A percentile compares a stretch with the other conserved stretches of the same genome.
These are phyloP conservation scores for Colletotrichum viniferum DNA, from an alignment of 2,329 filamentous ascomycete species.

Conservation along the genomic window DNA sequence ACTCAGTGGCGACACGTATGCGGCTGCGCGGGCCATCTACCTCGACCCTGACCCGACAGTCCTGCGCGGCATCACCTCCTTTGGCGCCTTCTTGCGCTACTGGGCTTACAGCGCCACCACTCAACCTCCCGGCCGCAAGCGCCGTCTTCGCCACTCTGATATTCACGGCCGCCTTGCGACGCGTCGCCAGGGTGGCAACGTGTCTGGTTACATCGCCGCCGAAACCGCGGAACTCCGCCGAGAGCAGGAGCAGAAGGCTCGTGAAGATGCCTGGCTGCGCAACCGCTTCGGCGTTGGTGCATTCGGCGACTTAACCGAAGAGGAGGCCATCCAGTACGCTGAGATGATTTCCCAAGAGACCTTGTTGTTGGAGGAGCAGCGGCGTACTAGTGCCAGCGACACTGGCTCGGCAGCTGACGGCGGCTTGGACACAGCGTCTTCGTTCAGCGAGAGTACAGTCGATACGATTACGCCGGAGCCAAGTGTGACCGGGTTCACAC, in stretches of 20 bases:
- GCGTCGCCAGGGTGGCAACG: slow-evolving; percentile 66
- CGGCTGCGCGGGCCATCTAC: slow-evolving; percentile 81
- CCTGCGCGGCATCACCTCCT: slow-evolving; percentile 83
- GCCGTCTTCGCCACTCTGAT: slow-evolving; percentile 74
- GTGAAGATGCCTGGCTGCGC: slow-evolving; percentile 73
- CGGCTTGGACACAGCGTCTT: slow-evolving; percentile 47
- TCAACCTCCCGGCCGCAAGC: slow-evolving; percentile 77
- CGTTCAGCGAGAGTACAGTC: slow-evolving; percentile 43
- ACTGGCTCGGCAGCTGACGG: slow-evolving; percentile 54
- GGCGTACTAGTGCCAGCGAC: slow-evolving; percentile 55
- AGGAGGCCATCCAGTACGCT: slow-evolving; percentile 68
- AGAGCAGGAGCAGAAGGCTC: slow-evolving; percentile 70
- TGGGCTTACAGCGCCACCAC: slow-evolving; percentile 92
- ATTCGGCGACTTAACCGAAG: slow-evolving; percentile 68
- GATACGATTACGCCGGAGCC: slow-evolving; percentile 61
- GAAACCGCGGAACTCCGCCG: slow-evolving; percentile 81
- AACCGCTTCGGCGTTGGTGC: slow-evolving; percentile 82
- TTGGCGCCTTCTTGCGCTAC: slow-evolving; percentile 86
- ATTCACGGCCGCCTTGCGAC: slow-evolving; percentile 54
- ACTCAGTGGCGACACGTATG: slow-evolving; percentile 74
- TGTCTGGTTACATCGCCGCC: slow-evolving; percentile 84
- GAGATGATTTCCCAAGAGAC: slow-evolving; percentile 70
- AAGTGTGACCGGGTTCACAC: slow-evolving; percentile 49
- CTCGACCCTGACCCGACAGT: slow-evolving; percentile 88
- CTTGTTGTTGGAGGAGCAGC: slow-evolving; percentile 60